Conservation (phyloP, 208 protist species). For the Trypanosoma melophagium region DNA sequence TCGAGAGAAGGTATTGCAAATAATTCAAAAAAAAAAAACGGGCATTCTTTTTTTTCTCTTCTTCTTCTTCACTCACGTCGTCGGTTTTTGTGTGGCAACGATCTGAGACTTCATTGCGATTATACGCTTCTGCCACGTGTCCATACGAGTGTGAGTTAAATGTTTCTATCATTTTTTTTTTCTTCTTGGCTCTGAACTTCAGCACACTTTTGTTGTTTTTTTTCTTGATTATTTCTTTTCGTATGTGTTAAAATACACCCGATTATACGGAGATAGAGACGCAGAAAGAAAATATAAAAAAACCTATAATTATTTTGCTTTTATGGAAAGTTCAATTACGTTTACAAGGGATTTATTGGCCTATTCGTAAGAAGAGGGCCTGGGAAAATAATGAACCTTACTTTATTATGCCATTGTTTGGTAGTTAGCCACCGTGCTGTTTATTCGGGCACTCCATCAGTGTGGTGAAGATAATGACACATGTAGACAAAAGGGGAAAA, state of each 20-base stretch:
- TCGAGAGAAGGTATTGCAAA: too few species aligned
- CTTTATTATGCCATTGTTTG: too few species aligned
- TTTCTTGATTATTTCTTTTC: constrained; percentile 17
- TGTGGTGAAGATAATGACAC: too few species aligned
- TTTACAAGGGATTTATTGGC: too few species aligned
- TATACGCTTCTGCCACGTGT: too few species aligned
- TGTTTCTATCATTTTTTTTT: constrained; percentile 24
- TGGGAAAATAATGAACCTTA: too few species aligned
- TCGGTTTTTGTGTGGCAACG: not conserved
- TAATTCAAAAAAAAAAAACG: too few species aligned
- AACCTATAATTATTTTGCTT: not conserved
- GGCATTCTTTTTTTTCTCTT: constrained; percentile 1
- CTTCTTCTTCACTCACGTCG: constrained; percentile 6
- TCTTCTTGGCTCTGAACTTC: not conserved
- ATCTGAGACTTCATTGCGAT: too few species aligned
- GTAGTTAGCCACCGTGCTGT: too few species aligned
- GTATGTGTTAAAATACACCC: not conserved
- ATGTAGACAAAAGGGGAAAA: too few species aligned
- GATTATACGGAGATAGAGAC: not conserved
- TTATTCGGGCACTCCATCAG: too few species aligned
- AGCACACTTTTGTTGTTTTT: constrained; percentile 21
- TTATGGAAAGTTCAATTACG: not conserved
- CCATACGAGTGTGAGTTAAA: not conserved
- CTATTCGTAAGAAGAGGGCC: too few species aligned
- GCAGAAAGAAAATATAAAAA: not conserved